Evolutionary conservation across 164 flowering plant species (phyloP), one percentile per base, ranked within the genome.

Genomic region (Stephania cephalantha): DNA sequence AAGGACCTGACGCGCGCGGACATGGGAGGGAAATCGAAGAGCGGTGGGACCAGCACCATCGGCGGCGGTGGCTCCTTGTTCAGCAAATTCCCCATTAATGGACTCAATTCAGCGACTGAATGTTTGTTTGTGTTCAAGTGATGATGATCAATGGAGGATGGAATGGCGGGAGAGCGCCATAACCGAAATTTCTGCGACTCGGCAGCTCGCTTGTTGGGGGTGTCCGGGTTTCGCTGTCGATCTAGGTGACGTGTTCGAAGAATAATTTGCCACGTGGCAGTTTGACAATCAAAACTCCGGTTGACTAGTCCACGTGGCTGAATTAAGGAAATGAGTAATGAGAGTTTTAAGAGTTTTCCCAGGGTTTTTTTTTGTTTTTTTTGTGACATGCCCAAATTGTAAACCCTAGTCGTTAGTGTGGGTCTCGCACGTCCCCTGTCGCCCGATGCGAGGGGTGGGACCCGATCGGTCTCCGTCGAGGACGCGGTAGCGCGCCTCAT

Each of bases 1-100:
- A 25, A 25, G 25, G 42, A 92, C 99, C 98, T 88, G 77, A 87
- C 85, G 31, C 99, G 94, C 13, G 94, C 95, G 12, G 91, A 90
- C 70, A 95, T 87, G 20, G 98, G 98, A 70, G 99, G 98, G 77
- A 87, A 93, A 78, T 95, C 99, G 86, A 95, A 95, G 75, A 91
- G 86, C 15, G 98, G 98, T 5, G 99, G 98, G n/a, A 95, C 98
- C 68, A 95, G 79, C 73, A 95, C 95, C 90, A 95, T 68, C 7
- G 96, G 96, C 29, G 96, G 97, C 17, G 98, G 97, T 9, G 93
- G 90, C 66, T 90, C 90, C 75, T 84, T 85, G 77, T 78, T 55
- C 70, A 77, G 74, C 72, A 13, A 77, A 61, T 84, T 87, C 46
- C 69, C 72, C 42, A 35, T 35, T 35, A 35, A 35, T 35, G 42